Conservation (phyloP, 306 rosid genomes). For the Begonia masoniana region DNA sequence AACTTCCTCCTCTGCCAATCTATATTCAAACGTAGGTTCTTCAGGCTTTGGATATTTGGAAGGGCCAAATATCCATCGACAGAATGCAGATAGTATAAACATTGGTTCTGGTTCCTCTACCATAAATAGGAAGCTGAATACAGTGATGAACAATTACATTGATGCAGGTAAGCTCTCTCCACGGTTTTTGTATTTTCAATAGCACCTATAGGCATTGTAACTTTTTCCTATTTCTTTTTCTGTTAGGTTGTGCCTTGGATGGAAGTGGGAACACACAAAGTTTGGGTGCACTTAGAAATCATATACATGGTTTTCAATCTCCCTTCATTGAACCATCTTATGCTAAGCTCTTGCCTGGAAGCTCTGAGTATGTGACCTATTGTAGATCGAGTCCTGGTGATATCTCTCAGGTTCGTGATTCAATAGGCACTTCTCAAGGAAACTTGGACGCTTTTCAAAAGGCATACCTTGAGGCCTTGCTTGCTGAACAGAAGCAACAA, state of each 20-base stretch:
- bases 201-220: not conserved
- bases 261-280: too few species aligned
- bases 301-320: constrained; percentile 4
- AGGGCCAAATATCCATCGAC: constrained; percentile 22
- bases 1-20: constrained; percentile 62
- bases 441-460: constrained; percentile 55
- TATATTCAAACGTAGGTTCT: constrained; percentile 45
- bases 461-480: constrained; percentile 63
- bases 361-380: constrained; percentile 41
- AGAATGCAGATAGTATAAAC: constrained; percentile 16
- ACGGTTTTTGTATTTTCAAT: constrained; percentile 2
- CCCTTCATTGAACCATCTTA: constrained; percentile 33
- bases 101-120: too few species aligned
- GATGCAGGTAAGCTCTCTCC: constrained; percentile 37
- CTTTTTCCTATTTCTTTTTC: not conserved
- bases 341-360: constrained; percentile 40
- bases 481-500: constrained; percentile 69
- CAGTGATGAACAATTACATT: constrained; percentile 29
- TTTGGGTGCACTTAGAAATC: too few species aligned
- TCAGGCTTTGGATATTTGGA: constrained; percentile 32
- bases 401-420: constrained; percentile 42
- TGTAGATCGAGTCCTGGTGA: constrained; percentile 37
- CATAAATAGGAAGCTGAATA: not conserved
- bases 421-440: constrained; percentile 39
- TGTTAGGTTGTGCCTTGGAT: constrained; percentile 5